These are phyloP conservation scores for Citeromyces nyonsensis DNA, from an alignment of 805 yeast genomes.

Conservation along the genomic window DNA sequence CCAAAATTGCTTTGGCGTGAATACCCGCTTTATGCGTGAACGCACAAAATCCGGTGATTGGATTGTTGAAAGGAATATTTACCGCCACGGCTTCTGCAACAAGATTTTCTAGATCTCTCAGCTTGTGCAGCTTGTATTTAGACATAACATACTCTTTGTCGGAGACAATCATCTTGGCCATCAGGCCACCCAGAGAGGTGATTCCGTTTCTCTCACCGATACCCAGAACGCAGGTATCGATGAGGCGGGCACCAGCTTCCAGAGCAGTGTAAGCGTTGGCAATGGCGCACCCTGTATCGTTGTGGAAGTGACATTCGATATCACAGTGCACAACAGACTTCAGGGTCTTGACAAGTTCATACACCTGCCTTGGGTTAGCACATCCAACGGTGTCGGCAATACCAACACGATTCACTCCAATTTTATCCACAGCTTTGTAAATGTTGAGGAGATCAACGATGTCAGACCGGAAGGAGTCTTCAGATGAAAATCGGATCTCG, in stretches of 20 bases:
- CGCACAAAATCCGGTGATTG: conserved; percentile 98
- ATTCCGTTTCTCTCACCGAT: conserved; percentile 99
- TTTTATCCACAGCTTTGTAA: conserved; percentile 90
- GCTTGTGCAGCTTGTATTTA: conserved; percentile 89
- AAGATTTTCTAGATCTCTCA: conserved; percentile 87
- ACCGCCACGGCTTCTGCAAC: conserved; percentile 97
- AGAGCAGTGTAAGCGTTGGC: conserved; percentile 97
- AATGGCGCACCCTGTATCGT: conserved; percentile 98
- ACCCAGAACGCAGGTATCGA: conserved; percentile 92
- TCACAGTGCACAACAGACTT: conserved; percentile 91
- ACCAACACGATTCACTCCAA: conserved; percentile 97
- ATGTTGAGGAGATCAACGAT: conserved; percentile 89
- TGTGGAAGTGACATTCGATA: conserved; percentile 97
- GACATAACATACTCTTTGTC: conserved; percentile 90
- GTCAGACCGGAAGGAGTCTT: conserved; percentile 95
- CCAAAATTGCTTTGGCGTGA: conserved; percentile 96
- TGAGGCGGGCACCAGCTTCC: conserved; percentile 92
- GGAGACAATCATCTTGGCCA: conserved; percentile 99
- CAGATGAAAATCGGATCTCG: conserved; percentile 92
- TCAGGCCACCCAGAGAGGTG: conserved; percentile 92
- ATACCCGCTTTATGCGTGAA: conserved; percentile 99
- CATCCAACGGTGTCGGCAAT: conserved; percentile 99
- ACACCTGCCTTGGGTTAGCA: conserved; percentile 98
- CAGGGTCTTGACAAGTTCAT: conserved; percentile 88
- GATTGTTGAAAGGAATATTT: conserved; percentile 94